Evolutionary conservation across 2,329 filamentous ascomycete genomes (phyloP).

Genomic region (Aspergillus chevalieri): DNA sequence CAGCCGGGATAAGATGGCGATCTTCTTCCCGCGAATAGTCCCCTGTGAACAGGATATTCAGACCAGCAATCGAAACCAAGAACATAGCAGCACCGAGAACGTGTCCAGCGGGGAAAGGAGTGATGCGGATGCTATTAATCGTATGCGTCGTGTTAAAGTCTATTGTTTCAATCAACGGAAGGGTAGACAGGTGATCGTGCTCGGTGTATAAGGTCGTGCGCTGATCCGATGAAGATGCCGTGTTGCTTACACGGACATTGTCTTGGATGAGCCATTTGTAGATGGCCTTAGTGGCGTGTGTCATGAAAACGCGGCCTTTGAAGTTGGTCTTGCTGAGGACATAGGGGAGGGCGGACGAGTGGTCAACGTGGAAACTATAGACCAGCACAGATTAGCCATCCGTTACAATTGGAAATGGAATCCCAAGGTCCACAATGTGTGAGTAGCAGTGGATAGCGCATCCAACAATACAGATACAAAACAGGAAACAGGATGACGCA

Average conservation of each 20-base stretch:
- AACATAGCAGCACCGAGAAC: constrained; percentile 99
- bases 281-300: constrained; percentile 96
- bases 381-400: constrained; percentile 21
- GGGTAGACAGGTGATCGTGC: constrained; percentile 87
- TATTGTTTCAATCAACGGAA: constrained; percentile 91
- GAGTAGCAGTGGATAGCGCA: neutral
- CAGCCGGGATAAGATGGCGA: constrained; percentile 87
- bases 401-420: constrained; percentile 2
- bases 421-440: neutral
- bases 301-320: constrained; percentile 95
- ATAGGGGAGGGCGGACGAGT: constrained; percentile 97
- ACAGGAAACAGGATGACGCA: constrained; percentile 4
- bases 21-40: constrained; percentile 97
- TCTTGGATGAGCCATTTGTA: constrained; percentile 99
- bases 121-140: constrained; percentile 92
- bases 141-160: constrained; percentile 98
- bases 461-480: neutral
- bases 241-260: constrained; percentile 82
- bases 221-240: constrained; percentile 55
- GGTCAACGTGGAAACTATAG: constrained; percentile 89
- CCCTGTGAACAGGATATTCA: constrained; percentile 95
- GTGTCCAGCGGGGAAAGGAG: constrained; percentile 92
- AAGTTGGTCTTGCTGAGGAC: constrained; percentile 98
- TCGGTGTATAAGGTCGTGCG: constrained; percentile 78
- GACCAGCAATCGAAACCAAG: constrained; percentile 88